These are phyloP conservation scores for Trichoderma sp. DNA, from an alignment of 2,329 filamentous ascomycete species.

Conservation along the genomic window DNA sequence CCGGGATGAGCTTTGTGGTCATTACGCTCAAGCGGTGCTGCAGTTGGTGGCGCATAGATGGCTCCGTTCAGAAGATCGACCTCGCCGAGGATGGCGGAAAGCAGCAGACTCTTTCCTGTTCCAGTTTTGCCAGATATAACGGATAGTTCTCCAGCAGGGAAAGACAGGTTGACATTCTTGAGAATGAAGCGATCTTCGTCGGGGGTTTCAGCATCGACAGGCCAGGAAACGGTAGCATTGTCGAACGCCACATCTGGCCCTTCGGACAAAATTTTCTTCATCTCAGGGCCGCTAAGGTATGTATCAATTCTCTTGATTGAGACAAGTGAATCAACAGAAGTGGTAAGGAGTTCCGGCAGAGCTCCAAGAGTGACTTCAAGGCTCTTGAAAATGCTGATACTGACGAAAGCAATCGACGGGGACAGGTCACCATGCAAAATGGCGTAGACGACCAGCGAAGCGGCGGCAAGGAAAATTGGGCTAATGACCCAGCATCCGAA, in stretches of 20 bases:
- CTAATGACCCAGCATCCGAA: constrained; percentile 70
- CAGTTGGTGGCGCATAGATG: constrained; percentile 54
- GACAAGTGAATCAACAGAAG: constrained; percentile 69
- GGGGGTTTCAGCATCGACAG: constrained; percentile 58
- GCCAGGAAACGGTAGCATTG: constrained; percentile 70
- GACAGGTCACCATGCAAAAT: constrained; percentile 58
- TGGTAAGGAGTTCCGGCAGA: constrained; percentile 70
- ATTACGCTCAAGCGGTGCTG: constrained; percentile 51
- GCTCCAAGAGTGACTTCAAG: constrained; percentile 69
- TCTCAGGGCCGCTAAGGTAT: constrained; percentile 67
- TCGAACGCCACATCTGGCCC: constrained; percentile 63
- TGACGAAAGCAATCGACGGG: constrained; percentile 76
- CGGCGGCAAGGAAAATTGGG: constrained; percentile 69
- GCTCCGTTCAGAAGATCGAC: constrained; percentile 64
- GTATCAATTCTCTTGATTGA: constrained; percentile 69
- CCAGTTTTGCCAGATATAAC: constrained; percentile 76
- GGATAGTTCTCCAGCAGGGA: constrained; percentile 67
- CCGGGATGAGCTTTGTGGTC: constrained; percentile 59
- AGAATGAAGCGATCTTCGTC: constrained; percentile 63
- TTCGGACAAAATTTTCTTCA: constrained; percentile 50
- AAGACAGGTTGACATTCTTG: constrained; percentile 60
- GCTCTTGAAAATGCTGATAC: constrained; percentile 70
- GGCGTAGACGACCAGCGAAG: constrained; percentile 68
- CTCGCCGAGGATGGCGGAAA: constrained; percentile 73
- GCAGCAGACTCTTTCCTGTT: constrained; percentile 71